phyloP scores from a whole-genome alignment of 768 basidiomycete genomes.

The Zangia roseola region DNA sequence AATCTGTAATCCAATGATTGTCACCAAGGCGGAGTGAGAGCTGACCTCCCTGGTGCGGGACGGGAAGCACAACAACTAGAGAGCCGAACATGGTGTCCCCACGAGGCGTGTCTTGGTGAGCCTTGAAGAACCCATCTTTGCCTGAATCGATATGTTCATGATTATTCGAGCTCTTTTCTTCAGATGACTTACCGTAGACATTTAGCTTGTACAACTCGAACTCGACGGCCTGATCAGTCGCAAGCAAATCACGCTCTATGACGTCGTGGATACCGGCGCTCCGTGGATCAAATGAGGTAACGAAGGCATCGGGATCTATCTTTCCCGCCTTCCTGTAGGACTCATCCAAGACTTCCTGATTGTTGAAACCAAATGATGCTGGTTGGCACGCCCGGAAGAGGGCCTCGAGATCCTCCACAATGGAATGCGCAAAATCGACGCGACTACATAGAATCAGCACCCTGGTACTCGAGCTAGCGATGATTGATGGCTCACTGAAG shows the following conservation, averaged over 20 bases:
- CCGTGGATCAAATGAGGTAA: conserved; percentile 30
- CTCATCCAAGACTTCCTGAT: conserved; percentile 42
- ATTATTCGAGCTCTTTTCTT: too few relatives aligned
- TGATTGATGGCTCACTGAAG: neutral
- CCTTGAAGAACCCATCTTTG: conserved; percentile 46
- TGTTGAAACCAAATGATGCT: conserved; percentile 39
- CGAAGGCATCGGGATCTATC: conserved; percentile 38
- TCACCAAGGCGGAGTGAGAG: conserved; percentile 36
- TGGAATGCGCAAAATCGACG: neutral
- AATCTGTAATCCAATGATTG: conserved; percentile 39
- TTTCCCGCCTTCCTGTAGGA: conserved; percentile 48
- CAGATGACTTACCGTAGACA: conserved; percentile 37
- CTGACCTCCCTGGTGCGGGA: conserved; percentile 43
- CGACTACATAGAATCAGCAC: neutral
- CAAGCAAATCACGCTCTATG: conserved; percentile 15
- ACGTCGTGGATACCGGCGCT: conserved; percentile 28
- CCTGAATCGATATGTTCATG: neutral
- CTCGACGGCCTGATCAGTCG: conserved; percentile 26
- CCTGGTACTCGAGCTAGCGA: neutral
- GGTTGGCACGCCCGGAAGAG: conserved; percentile 38
- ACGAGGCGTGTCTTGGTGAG: conserved; percentile 49
- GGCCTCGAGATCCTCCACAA: conserved; percentile 2
- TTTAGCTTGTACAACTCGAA: conserved; percentile 46
- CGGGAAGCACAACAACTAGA: conserved; percentile 48
- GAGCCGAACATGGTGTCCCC: conserved; percentile 48